Evolutionary conservation across 1,284 basidiomycete species (phyloP), one percentile per base, ranked within the genome.

Genomic region (Cystobasidium slooffiae): DNA sequence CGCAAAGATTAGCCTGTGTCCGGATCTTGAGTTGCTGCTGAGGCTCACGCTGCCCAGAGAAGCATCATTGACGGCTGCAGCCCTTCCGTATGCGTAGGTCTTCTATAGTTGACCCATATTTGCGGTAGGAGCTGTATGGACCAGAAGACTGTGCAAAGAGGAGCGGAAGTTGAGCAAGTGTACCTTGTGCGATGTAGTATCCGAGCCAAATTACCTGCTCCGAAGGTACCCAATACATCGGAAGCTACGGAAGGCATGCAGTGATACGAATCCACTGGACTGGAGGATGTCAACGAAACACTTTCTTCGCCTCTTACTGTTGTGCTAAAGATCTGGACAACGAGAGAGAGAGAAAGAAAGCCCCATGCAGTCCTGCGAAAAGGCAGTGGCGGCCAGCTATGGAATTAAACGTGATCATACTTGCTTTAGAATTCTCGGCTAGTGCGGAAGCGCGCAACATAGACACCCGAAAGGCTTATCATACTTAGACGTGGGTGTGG

Each of bases 31-130:
- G 22, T 49, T 20, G 31, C 14, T 56, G 10, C 12, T 16, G 14
- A 24, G 3, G 63, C 77, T 52, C 74, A 74, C 56, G 61, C 44
- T n/a, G 77, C 64, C 77, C 77, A 78, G 6, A 76, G 43, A 20
- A 78, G 47, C 77, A 78, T 78, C 77, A 78, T 77, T 14, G 67
- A 66, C 6, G 76, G 77, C 39, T 78, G 77, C 12, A 78, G 65
- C 4, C 77, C 77, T 37, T 68, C 37, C 3, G 72, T 68, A 46
- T 74, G 65, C 12, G 58, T 37, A 12, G 39, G 51, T 43, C 72
- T 41, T 8, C 47, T 43, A 22, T 75, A 72, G 49, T 78, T 78
- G 49, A 78, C 56, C 65, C 51, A 74, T 52, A 74, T 77, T 39
- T 74, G 75, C 3, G 75, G 75, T 12, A 77, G 61, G 4, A 77